phyloP scores from a whole-genome alignment of 2,329 filamentous ascomycete species.

The Beauveria caledonica region DNA sequence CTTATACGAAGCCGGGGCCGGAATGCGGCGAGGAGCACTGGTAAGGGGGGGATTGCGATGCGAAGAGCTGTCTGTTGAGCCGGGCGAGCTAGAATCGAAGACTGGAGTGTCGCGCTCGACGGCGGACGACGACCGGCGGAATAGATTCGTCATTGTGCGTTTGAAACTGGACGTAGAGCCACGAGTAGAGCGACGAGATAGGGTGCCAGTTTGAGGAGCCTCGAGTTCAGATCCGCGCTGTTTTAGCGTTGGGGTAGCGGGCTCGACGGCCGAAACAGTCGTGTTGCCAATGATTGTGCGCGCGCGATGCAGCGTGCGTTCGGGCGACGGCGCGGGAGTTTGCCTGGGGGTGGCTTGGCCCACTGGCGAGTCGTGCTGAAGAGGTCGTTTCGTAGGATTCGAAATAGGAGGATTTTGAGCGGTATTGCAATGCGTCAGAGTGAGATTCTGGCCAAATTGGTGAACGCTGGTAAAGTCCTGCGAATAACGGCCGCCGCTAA shows the following conservation, averaged over 20 bases:
- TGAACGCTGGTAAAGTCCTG: constrained; percentile 42
- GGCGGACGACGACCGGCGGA: constrained; percentile 34
- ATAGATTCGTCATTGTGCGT: constrained; percentile 42
- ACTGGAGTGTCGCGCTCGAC: constrained; percentile 18
- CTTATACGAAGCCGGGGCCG: constrained; percentile 25
- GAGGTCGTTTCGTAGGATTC: constrained; percentile 1
- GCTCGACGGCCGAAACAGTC: background rate
- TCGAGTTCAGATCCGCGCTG: background rate
- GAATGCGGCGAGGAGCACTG: constrained; percentile 24
- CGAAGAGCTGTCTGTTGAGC: constrained; percentile 15
- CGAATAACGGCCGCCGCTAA: constrained; percentile 46
- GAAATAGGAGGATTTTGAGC: constrained; percentile 7
- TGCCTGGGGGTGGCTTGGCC: constrained; percentile 11
- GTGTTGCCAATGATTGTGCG: constrained; percentile 9
- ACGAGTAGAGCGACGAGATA: constrained; percentile 33
- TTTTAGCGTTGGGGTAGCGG: background rate
- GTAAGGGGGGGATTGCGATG: constrained; percentile 26
- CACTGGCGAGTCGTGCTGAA: background rate
- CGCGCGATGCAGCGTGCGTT: background rate
- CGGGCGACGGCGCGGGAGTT: constrained; percentile 9
- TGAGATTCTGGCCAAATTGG: constrained; percentile 27
- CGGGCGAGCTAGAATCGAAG: constrained; percentile 15
- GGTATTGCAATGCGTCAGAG: constrained; percentile 8
- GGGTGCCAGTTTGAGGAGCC: constrained; percentile 19
- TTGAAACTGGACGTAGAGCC: constrained; percentile 37